These are phyloP conservation scores for Vitis riparia DNA, from an alignment of 164 flowering plant genomes.

Conservation along the genomic window DNA sequence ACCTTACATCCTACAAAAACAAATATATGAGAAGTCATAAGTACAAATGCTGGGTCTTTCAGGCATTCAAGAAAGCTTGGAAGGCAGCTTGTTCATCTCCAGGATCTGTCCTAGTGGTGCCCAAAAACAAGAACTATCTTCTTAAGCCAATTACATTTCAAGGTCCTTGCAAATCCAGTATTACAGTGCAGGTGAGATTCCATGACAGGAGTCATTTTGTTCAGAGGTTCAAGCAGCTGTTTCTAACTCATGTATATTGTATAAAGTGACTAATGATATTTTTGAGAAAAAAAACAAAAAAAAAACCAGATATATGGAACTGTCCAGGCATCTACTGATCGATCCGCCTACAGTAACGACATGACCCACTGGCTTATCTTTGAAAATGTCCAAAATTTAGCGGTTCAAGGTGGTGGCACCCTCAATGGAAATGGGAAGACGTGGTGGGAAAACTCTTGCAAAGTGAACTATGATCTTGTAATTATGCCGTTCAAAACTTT, in stretches of 20 bases:
- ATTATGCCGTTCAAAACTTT: background rate
- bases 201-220: background rate
- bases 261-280: background rate
- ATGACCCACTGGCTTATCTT: conserved; percentile 50
- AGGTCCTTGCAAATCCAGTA: conserved; percentile 74
- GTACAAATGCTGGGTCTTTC: background rate
- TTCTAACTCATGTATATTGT: background rate
- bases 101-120: conserved; percentile 49
- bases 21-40: too few species aligned
- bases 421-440: conserved; percentile 59
- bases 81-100: conserved; percentile 52
- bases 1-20: too few species aligned
- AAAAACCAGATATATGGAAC: conserved; percentile 60
- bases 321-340: conserved; percentile 53
- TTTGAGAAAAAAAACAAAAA: background rate
- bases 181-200: conserved; percentile 51
- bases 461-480: conserved; percentile 44
- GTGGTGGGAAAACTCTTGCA: conserved; percentile 82
- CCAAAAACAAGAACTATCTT: conserved; percentile 48
- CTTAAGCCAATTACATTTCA: conserved; percentile 57
- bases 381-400: conserved; percentile 29
- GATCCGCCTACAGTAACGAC: conserved; percentile 46
- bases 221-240: background rate
- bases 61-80: conserved; percentile 84
- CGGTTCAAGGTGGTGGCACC: conserved; percentile 52